Conservation (phyloP, 2,329 filamentous ascomycete species). For the Botrytis paeoniae region DNA sequence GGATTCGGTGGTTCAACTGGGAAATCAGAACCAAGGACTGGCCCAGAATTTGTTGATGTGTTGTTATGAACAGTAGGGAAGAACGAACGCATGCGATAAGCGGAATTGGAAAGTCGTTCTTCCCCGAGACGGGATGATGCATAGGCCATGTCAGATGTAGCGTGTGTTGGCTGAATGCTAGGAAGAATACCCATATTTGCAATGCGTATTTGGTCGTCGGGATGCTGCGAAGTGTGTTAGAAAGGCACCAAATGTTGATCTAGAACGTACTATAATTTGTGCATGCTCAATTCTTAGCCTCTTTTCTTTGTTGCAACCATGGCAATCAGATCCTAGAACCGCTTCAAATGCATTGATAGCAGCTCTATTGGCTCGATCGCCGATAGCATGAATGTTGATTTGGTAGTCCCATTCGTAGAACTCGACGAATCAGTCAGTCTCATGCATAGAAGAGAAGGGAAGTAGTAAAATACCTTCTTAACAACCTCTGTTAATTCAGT, state of each 20-base stretch:
- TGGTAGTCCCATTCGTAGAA: constrained; percentile 60
- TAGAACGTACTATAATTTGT: constrained; percentile 54
- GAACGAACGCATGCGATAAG: constrained; percentile 65
- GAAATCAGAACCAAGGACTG: constrained; percentile 66
- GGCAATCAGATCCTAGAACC: constrained; percentile 54
- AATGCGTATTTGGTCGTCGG: constrained; percentile 60
- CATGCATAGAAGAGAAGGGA: not conserved
- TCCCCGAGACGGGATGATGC: constrained; percentile 58
- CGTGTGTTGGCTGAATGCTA: constrained; percentile 66
- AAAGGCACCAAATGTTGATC: not conserved
- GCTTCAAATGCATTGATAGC: constrained; percentile 61
- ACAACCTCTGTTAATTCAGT: constrained; percentile 54
- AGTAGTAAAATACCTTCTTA: constrained; percentile 32
- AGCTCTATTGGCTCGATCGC: constrained; percentile 64
- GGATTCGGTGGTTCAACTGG: constrained; percentile 68
- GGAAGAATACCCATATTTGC: constrained; percentile 59
- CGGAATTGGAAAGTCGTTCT: constrained; percentile 52
- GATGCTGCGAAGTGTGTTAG: constrained; percentile 42
- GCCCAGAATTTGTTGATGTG: constrained; percentile 34
- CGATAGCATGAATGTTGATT: constrained; percentile 71
- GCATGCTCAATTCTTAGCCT: constrained; percentile 69
- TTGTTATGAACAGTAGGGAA: constrained; percentile 41
- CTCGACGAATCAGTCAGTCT: constrained; percentile 29
- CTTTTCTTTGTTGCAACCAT: constrained; percentile 50
- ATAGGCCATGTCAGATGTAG: constrained; percentile 69